Evolutionary conservation across 306 rosid genomes (phyloP), one percentile per base, ranked within the genome.

Genomic region (Rosa chinensis): DNA sequence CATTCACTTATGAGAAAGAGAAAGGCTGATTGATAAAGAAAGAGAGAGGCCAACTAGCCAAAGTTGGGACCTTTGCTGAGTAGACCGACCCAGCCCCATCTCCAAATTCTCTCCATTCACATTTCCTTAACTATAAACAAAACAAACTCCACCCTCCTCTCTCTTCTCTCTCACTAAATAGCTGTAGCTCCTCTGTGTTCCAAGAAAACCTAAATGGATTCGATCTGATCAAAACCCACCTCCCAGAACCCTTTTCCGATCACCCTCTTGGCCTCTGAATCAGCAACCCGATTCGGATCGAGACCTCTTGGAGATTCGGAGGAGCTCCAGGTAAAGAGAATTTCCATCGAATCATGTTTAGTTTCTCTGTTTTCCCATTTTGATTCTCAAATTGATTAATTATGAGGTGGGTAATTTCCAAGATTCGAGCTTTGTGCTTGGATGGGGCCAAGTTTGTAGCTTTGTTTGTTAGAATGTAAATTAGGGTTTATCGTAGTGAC

Each of bases 321-420:
- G 70, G 70, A 69, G 35, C 79, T 77, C 52, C 83, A 20, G 87
- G 88, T 86, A 8, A 43, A 81, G 72, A 45, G 43, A 12, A 48
- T 74, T 32, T 67, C 63, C 72, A 71, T 18, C 58, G 7, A 75
- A 25, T 82, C 49, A 0, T 23, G 2, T 49, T 9, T 14, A 56
- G 44, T 61, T 16, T 23, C 16, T 21, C 13, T 45, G 53, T 39
- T 10, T 55, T 67, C 9, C 47, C 7, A 10, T 3, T 80, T 25
- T 61, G 3, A 18, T 44, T 23, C 20, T 28, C 3, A 1, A 75
- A 10, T 62, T 45, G 47, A 45, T 25, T 75, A 28, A 44, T 75
- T 62, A 5, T 28, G 64, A 61, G 32, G 71, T 9, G 61, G 59
- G 35, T 58, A 21, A 9, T 21, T 58, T 58, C 9, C 45, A 75